Conservation (phyloP, 2,329 filamentous ascomycete species). For the Fusarium sp. region DNA sequence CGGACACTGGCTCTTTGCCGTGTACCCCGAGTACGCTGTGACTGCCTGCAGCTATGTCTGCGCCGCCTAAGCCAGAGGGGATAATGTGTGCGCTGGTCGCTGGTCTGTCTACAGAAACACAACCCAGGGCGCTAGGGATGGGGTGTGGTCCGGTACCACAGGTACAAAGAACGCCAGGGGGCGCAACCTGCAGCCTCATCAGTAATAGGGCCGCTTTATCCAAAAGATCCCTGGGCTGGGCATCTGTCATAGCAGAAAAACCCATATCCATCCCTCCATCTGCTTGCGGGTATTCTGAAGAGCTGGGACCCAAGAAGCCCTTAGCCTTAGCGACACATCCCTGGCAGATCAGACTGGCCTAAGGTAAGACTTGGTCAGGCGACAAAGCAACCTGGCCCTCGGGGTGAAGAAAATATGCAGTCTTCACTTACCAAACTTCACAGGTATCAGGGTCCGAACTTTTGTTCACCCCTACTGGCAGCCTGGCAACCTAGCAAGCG, state of each 20-base stretch:
- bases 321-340: slow-evolving; percentile 29
- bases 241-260: slow-evolving; percentile 40
- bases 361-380: slow-evolving; percentile 22
- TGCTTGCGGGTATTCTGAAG: slow-evolving; percentile 19
- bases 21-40: slow-evolving; percentile 42
- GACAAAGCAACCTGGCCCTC: slow-evolving; percentile 6
- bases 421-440: background rate
- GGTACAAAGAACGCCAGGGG: slow-evolving; percentile 27
- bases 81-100: slow-evolving; percentile 16
- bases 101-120: slow-evolving; percentile 27
- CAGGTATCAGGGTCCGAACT: background rate
- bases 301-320: slow-evolving; percentile 24
- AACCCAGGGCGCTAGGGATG: slow-evolving; percentile 40
- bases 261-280: slow-evolving; percentile 22
- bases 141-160: slow-evolving; percentile 42
- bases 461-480: background rate
- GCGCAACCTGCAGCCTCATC: slow-evolving; percentile 38
- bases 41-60: slow-evolving; percentile 10
- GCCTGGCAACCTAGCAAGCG: slow-evolving; percentile 20
- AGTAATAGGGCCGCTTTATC: slow-evolving; percentile 40
- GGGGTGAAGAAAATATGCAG: background rate
- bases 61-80: slow-evolving; percentile 3
- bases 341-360: slow-evolving; percentile 21
- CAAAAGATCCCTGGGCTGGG: slow-evolving; percentile 42
- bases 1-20: slow-evolving; percentile 36